Evolutionary conservation across 2,329 filamentous ascomycete genomes (phyloP).

Genomic region (Fusarium haematococcum): DNA sequence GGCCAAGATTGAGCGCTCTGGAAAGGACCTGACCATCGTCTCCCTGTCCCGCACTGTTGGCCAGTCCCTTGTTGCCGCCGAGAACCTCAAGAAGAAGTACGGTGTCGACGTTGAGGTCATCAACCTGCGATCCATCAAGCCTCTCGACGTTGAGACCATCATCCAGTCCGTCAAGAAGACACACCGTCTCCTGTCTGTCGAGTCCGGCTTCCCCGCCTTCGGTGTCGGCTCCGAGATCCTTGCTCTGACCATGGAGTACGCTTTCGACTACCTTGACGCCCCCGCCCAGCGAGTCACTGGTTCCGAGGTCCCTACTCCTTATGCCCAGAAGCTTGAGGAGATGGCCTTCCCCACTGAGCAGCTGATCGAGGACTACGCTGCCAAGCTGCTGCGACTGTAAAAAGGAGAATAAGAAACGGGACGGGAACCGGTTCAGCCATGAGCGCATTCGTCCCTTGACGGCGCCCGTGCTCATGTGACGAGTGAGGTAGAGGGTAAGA

Average conservation of each 20-base stretch:
- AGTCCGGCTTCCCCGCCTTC: conserved; percentile 96
- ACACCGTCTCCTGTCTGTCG: conserved; percentile 87
- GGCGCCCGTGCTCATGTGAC: conserved; percentile 16
- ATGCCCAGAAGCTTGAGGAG: conserved; percentile 92
- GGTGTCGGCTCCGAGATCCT: conserved; percentile 94
- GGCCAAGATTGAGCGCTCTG: conserved; percentile 97
- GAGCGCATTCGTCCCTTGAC: conserved; percentile 19
- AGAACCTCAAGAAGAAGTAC: conserved; percentile 95
- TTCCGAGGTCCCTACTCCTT: conserved; percentile 96
- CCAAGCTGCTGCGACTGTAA: conserved; percentile 88
- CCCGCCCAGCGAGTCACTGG: conserved; percentile 95
- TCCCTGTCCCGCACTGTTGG: conserved; percentile 95
- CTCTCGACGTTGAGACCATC: conserved; percentile 93
- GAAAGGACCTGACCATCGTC: conserved; percentile 96
- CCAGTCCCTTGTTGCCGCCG: conserved; percentile 87
- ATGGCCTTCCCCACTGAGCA: conserved; percentile 94
- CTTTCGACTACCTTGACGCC: conserved; percentile 95
- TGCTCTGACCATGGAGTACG: conserved; percentile 96
- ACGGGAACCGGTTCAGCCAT: conserved; percentile 24
- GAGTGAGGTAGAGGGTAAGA: conserved; percentile 25
- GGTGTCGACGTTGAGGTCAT: conserved; percentile 96
- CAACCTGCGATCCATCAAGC: conserved; percentile 98
- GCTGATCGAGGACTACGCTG: conserved; percentile 87
- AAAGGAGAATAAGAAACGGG: conserved; percentile 18
- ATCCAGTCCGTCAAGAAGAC: conserved; percentile 99